Conservation (phyloP, 139 green algal genomes). For the Pleodorina starrii region DNA sequence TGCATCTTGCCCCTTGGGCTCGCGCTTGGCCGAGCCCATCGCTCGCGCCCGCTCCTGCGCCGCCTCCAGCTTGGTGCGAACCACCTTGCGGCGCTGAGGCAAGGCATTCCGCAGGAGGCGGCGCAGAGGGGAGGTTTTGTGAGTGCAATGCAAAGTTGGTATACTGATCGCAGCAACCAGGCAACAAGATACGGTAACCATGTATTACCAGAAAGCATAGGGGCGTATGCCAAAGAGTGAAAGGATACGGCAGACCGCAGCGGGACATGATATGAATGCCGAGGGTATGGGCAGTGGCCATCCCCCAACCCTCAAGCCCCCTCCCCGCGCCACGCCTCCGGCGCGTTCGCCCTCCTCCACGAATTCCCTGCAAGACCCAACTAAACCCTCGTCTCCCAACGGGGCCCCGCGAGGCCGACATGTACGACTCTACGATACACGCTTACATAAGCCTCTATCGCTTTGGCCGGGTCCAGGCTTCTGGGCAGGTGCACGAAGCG, state of each 20-base stretch:
- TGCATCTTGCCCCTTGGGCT: constrained; percentile 15
- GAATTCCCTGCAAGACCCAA: not conserved
- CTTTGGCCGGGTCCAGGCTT: constrained; percentile 42
- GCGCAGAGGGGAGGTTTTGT: not conserved
- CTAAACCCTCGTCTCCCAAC: not conserved
- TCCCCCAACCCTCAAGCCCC: not conserved
- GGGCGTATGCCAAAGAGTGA: not conserved
- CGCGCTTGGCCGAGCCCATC: constrained; percentile 12
- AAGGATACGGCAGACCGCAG: not conserved
- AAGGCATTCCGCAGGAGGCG: not conserved
- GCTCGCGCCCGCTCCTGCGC: constrained; percentile 1
- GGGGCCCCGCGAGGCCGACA: not conserved
- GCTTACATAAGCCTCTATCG: constrained; percentile 54
- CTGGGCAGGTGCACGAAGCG: constrained; percentile 60
- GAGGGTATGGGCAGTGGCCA: too few relatives aligned
- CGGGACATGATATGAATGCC: not conserved
- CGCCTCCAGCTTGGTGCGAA: constrained; percentile 15
- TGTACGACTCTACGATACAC: too few relatives aligned
- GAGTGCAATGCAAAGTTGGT: not conserved
- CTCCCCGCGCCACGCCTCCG: not conserved
- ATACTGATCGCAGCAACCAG: not conserved
- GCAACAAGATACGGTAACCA: not conserved
- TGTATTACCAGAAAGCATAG: not conserved
- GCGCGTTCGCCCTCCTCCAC: not conserved
- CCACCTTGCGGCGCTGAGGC: constrained; percentile 11